Conservation (phyloP, 2,329 filamentous ascomycete species). For the Hawksworthiomyces lignivorus region DNA sequence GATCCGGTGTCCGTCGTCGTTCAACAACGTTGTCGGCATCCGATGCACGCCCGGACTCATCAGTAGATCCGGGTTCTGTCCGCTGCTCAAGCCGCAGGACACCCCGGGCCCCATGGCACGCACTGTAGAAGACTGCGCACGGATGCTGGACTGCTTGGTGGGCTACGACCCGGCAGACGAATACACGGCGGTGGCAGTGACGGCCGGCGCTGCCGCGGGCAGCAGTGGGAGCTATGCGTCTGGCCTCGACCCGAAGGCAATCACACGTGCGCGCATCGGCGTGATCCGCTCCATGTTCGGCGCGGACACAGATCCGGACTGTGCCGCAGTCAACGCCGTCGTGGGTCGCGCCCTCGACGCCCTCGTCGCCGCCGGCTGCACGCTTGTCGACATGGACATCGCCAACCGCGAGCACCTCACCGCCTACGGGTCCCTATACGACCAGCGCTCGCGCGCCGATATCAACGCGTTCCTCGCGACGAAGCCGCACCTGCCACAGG, state of each 20-base stretch:
- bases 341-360: constrained; percentile 15
- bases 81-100: constrained; percentile 21
- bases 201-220: constrained; percentile 11
- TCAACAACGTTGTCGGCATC: constrained; percentile 17
- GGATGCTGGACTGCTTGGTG: constrained; percentile 23
- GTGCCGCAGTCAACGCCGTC: constrained; percentile 18
- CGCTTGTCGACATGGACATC: constrained; percentile 16
- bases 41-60: constrained; percentile 16
- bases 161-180: constrained; percentile 21
- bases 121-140: constrained; percentile 22
- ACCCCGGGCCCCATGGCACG: constrained; percentile 24
- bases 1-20: constrained; percentile 14
- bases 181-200: constrained; percentile 18
- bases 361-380: constrained; percentile 16
- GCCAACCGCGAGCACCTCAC: too few relatives aligned
- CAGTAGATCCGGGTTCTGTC: constrained; percentile 20
- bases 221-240: constrained; percentile 22
- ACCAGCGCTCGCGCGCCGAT: constrained; percentile 19
- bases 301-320: constrained; percentile 8
- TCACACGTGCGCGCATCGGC: constrained; percentile 15
- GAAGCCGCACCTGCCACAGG: constrained; percentile 22
- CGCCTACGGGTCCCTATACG: too few relatives aligned
- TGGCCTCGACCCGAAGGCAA: constrained; percentile 10
- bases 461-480: constrained; percentile 27
- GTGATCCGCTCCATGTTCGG: constrained; percentile 22